Evolutionary conservation across 192 early-diverging fungal genomes (phyloP).

Genomic region (Linnemannia schmuckeri): DNA sequence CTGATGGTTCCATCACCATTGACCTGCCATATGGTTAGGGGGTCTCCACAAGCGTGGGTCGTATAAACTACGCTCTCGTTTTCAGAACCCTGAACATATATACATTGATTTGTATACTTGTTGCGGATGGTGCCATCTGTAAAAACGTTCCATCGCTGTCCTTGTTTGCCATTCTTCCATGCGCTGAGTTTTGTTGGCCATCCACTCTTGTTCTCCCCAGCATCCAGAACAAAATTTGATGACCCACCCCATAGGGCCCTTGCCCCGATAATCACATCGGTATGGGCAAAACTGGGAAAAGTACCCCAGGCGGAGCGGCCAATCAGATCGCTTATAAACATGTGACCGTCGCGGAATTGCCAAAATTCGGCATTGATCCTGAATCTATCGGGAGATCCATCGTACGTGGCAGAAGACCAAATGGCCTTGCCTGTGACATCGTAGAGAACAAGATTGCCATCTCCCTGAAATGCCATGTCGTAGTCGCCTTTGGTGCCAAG

Average conservation of each 20-base stretch:
- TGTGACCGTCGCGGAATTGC: background rate
- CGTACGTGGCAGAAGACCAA: background rate
- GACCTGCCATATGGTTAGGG: background rate
- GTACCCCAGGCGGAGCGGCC: background rate
- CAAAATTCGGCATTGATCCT: background rate
- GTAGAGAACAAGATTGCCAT: slow-evolving; percentile 37
- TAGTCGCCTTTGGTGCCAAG: slow-evolving; percentile 23
- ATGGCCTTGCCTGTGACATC: background rate
- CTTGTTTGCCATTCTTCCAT: background rate
- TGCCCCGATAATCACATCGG: background rate
- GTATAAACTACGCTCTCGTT: no score
- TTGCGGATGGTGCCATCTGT: slow-evolving; percentile 1
- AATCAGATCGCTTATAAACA: background rate
- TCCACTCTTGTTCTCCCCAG: background rate
- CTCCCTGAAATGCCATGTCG: slow-evolving; percentile 16
- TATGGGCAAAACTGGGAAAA: background rate
- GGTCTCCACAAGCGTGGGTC: no score
- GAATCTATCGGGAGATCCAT: no score
- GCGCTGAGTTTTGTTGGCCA: background rate
- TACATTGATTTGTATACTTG: no score
- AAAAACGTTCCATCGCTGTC: slow-evolving; percentile 5
- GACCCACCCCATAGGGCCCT: background rate
- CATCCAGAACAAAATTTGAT: slow-evolving; percentile 4
- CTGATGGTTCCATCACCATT: background rate
- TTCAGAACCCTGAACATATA: no score